These are phyloP conservation scores for Cynanchum wilfordii DNA, from an alignment of 257 asterid species.

Conservation along the genomic window DNA sequence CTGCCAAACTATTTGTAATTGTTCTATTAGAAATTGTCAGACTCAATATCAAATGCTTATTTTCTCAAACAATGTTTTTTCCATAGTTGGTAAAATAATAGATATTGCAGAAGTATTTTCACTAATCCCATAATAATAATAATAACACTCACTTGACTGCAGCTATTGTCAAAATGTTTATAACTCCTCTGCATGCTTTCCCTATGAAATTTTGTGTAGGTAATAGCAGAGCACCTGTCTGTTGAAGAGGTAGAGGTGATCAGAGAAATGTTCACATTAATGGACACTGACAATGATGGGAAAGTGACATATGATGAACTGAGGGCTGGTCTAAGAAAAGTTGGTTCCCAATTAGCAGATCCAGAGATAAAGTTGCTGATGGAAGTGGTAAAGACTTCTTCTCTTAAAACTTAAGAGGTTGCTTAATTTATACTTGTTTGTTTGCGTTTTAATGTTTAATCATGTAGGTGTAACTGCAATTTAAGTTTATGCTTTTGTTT, in stretches of 20 bases:
- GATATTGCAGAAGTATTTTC: neutral
- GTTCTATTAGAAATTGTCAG: neutral
- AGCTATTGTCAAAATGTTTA: neutral
- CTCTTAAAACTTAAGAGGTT: conserved; percentile 8
- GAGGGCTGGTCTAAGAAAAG: conserved; percentile 75
- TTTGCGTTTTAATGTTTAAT: conserved; percentile 4
- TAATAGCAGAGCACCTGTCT: conserved; percentile 85
- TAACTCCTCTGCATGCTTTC: neutral
- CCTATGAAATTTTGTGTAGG: conserved; percentile 39
- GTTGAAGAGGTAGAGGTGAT: conserved; percentile 93
- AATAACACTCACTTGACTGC: neutral
- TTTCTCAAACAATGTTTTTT: neutral
- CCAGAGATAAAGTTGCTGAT: conserved; percentile 92
- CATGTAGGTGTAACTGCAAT: neutral
- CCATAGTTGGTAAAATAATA: neutral
- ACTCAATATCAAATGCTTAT: neutral
- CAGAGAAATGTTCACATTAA: conserved; percentile 85
- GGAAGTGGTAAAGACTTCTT: conserved; percentile 77
- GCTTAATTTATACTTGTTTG: conserved; percentile 4
- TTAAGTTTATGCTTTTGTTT: conserved; percentile 4
- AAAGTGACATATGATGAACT: conserved; percentile 87
- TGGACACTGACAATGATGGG: conserved; percentile 92
- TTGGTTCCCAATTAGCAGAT: conserved; percentile 96
- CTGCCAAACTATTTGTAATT: neutral
- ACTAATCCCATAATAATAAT: neutral